phyloP scores from a whole-genome alignment of 116 monocot genomes.

The Dioscorea cayenensis region DNA sequence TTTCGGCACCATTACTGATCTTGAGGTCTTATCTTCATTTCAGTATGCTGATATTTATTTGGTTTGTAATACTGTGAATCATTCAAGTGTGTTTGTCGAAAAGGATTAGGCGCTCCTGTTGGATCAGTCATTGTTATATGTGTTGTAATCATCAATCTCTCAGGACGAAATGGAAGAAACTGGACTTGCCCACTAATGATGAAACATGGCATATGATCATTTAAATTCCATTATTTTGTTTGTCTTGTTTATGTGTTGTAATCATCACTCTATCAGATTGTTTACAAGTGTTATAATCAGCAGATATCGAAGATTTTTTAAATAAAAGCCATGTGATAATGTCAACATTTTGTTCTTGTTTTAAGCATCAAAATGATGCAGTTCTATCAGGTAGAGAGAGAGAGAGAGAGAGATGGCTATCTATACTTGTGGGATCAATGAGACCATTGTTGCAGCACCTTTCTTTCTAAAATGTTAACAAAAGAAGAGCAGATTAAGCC shows the following conservation, averaged over 20 bases:
- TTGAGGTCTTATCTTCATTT: background rate
- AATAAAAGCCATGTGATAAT: background rate
- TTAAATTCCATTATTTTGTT: background rate
- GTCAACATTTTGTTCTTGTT: background rate
- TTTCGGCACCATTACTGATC: slow-evolving; percentile 40
- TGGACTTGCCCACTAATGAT: slow-evolving; percentile 5
- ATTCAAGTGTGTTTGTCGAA: slow-evolving; percentile 75
- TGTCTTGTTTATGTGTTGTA: background rate
- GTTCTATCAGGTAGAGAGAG: slow-evolving; percentile 27
- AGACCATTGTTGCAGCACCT: too few relatives aligned
- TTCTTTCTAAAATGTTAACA: too few relatives aligned
- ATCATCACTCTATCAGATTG: too few relatives aligned
- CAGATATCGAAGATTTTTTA: background rate
- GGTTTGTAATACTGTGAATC: background rate
- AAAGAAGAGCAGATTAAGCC: too few relatives aligned
- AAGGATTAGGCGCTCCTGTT: slow-evolving; percentile 84
- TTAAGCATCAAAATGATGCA: background rate
- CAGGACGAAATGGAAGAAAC: slow-evolving; percentile 33
- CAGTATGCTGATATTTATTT: too few relatives aligned
- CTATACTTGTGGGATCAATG: too few relatives aligned
- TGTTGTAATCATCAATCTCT: slow-evolving; percentile 57
- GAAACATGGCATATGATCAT: background rate
- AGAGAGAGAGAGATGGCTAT: too few relatives aligned
- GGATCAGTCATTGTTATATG: slow-evolving; percentile 83
- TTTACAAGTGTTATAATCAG: background rate